Base-by-base conservation (phyloP, 768 basidiomycete species). In the Hemileccinum rubropunctum region DNA sequence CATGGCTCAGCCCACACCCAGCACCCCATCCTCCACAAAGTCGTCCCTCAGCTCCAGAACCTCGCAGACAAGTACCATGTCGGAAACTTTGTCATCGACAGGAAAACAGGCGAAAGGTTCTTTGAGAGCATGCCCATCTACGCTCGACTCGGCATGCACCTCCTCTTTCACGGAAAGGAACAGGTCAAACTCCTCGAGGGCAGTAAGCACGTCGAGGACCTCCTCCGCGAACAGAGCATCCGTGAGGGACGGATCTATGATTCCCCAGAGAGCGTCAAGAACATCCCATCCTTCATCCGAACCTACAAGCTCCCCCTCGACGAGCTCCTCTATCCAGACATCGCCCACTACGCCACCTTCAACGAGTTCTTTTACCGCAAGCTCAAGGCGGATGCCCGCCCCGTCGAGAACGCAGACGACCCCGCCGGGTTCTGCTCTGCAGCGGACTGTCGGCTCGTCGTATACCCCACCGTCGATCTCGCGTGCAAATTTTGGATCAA, bases 91-190 rank as follows among this genome's bases (percentile, higher is more conserved):
- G 81, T 83, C 23, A 60, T 73, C 18, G 65, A 79, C 27, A 71
- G 82, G 34, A 74, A 69, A 7, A 71, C 73, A 1, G 69, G 65
- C 7, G 70, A 81, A 60, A 76, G 74, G 58, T 73, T 83, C 51
- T 88, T 87, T 50, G 87, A 89, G 70, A 75, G 74, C 28, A 89
- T 89, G 87, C 87, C 87, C 1, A 72, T 88, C 38, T 88, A 82
- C 58, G 77, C 80, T 2, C 73, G 82, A 64, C 72, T 86, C 40
- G 84, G 83, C 7, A 90, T 90, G 88, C 88, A 90, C 58, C 73
- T 91, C 6, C 66, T 90, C 23, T 91, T 88, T 58, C 79, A 79
- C 39, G 81, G 84, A 2, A 73, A 67, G 32, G 71, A 73, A 38
- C 76, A 81, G 53, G 64, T 76, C 36, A 75, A 72, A 51, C 12